Base-by-base conservation (phyloP, 1,284 basidiomycete genomes). In the Puccinia polysora region DNA sequence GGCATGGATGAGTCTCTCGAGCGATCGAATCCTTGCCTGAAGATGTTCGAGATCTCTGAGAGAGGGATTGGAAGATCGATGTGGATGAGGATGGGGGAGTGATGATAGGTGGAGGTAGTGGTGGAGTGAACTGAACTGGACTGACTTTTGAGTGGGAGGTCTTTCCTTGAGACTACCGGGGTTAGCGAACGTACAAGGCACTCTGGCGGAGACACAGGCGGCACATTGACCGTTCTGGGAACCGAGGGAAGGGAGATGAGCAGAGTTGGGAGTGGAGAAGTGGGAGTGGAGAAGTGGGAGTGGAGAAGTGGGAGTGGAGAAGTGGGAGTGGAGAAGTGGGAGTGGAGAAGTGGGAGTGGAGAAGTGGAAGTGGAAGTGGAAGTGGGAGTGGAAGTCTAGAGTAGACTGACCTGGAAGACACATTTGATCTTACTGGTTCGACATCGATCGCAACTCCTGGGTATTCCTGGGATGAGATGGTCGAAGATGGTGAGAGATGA, bases 401-500 rank as follows among this genome's bases (percentile, higher is more conserved):
- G 23, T 50, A 15, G 38, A 69, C 53, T 36, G 32, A 69, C 65
- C 28, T 69, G 55, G 25, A 59, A 68, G 18, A 69, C 65, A 59
- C 65, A 69, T 69, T 69, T 69, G n/a, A 69, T 59, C 34, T 69
- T 69, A 38, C 65, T 69, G 25, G 50, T 32, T 34, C 65, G 55
- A 32, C 65, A 69, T 36, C 65, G 53, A 50, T 69, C 65, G 47
- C 65, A 69, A 50, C 53, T 58, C 34, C 65, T 43, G 40, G 65
- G 65, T 45, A 69, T 49, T 47, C 65, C 65, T 69, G 58, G 25
- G 40, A 43, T 43, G 8, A 43, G 40, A n/a, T 43, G 8, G 7
- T 43, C 40, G 18, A 18, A 8, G 40, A 43, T 7, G 7, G 40
- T 43, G 40, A 43, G 18, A n/a, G n/a, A n/a, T n/a, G n/a, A n/a